phyloP scores from a whole-genome alignment of 371 early-diverging fungal genomes.

The Mortierella sp. region DNA sequence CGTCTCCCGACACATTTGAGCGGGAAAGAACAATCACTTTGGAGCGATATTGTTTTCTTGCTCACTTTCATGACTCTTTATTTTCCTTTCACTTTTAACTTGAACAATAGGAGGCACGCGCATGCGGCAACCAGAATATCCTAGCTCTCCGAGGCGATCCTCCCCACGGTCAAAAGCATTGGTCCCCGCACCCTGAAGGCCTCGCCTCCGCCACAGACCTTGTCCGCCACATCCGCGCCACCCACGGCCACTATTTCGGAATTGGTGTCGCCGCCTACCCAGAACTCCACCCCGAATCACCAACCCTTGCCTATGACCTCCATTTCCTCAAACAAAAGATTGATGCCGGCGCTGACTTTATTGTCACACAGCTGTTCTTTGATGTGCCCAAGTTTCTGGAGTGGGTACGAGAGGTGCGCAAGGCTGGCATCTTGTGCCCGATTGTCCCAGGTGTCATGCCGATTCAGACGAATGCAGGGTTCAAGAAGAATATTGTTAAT shows the following conservation, averaged over 20 bases:
- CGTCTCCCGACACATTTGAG: background rate
- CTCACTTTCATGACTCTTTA: background rate
- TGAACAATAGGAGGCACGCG: constrained; percentile 80
- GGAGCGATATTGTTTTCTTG: background rate
- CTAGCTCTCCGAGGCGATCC: constrained; percentile 96
- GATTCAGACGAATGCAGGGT: constrained; percentile 90
- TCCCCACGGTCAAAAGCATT: constrained; percentile 85
- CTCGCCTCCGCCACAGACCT: constrained; percentile 89
- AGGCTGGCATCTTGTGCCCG: constrained; percentile 84
- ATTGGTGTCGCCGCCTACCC: constrained; percentile 97
- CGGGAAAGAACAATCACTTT: background rate
- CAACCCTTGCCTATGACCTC: constrained; percentile 82
- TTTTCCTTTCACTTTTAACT: background rate
- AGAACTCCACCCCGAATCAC: constrained; percentile 88
- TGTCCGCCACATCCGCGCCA: constrained; percentile 87
- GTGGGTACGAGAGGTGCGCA: constrained; percentile 84
- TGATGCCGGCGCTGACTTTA: constrained; percentile 93
- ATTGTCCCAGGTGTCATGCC: constrained; percentile 97
- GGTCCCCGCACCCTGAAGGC: constrained; percentile 76
- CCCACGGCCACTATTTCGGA: constrained; percentile 96
- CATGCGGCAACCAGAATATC: constrained; percentile 95
- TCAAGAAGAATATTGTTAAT: constrained; percentile 83
- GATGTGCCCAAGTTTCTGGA: constrained; percentile 86
- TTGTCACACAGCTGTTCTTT: constrained; percentile 96
- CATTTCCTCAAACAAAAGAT: constrained; percentile 86